Conservation (phyloP, 2,329 filamentous ascomycete species). For the Aspergillus uvarum region DNA sequence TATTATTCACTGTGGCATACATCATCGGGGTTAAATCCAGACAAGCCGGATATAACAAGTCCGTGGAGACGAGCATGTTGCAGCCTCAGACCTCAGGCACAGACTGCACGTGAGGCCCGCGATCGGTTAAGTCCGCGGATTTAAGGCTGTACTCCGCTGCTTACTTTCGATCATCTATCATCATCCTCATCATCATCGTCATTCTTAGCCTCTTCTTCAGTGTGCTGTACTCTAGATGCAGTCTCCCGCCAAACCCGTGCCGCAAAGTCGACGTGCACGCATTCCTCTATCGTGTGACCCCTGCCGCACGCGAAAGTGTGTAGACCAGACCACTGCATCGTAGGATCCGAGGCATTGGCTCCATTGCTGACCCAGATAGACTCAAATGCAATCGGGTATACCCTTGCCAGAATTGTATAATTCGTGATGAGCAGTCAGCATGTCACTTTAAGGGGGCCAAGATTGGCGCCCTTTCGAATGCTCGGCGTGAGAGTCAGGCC, state of each 20-base stretch:
- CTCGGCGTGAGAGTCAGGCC: neutral
- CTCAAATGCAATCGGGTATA: conserved; percentile 13
- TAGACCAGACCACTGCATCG: too few relatives aligned
- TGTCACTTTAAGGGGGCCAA: conserved; percentile 2
- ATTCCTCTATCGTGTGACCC: conserved; percentile 13
- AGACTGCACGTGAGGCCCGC: neutral
- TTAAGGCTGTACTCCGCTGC: too few relatives aligned
- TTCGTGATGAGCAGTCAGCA: neutral
- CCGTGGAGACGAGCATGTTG: neutral
- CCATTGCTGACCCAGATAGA: conserved; percentile 5
- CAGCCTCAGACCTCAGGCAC: neutral
- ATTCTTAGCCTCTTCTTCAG: too few relatives aligned
- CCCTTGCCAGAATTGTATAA: conserved; percentile 11
- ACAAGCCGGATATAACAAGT: neutral
- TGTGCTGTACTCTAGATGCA: neutral
- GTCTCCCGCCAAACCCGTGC: neutral
- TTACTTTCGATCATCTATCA: too few relatives aligned
- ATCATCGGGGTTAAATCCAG: too few relatives aligned
- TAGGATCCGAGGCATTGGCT: neutral
- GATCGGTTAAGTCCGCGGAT: neutral
- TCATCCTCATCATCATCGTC: too few relatives aligned
- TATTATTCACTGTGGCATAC: too few relatives aligned
- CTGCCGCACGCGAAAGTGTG: conserved; percentile 12
- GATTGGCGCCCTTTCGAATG: neutral
- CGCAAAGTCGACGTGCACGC: neutral